These are phyloP conservation scores for Corynascus novoguineensis DNA, from an alignment of 495 filamentous ascomycete species.

Conservation along the genomic window DNA sequence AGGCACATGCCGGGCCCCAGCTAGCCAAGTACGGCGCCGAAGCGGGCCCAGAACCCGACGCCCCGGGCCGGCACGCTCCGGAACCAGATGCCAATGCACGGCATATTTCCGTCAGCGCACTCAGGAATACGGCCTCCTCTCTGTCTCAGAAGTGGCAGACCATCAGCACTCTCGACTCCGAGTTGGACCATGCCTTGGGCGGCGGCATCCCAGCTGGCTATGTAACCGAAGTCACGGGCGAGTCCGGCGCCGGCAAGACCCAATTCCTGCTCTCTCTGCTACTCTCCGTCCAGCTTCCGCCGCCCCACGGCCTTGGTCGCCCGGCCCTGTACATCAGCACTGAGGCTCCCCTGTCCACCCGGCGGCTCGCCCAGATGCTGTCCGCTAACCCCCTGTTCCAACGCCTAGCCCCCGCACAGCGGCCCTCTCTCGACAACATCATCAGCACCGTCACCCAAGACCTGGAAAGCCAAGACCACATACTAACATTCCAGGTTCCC, in stretches of 20 bases:
- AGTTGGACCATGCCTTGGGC: constrained; percentile 66
- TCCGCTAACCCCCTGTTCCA: constrained; percentile 57
- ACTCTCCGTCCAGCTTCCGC: constrained; percentile 72
- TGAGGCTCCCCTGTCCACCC: constrained; percentile 75
- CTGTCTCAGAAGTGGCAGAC: constrained; percentile 46
- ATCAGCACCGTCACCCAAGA: constrained; percentile 81
- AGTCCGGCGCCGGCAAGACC: constrained; percentile 94
- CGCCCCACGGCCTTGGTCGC: constrained; percentile 61
- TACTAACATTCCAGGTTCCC: constrained; percentile 84
- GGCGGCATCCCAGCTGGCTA: constrained; percentile 83
- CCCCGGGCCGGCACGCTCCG: neutral
- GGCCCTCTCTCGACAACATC: constrained; percentile 64
- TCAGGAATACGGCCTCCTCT: constrained; percentile 37
- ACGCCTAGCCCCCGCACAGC: constrained; percentile 37
- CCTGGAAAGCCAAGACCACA: constrained; percentile 93
- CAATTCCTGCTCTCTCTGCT: constrained; percentile 84
- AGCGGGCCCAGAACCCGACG: constrained; percentile 6
- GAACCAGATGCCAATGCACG: neutral
- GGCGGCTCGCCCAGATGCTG: constrained; percentile 72
- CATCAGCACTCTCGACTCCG: constrained; percentile 75
- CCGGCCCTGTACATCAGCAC: constrained; percentile 91
- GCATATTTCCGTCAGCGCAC: constrained; percentile 13
- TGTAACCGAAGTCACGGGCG: constrained; percentile 86
- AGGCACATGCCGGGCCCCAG: neutral
- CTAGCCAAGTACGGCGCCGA: neutral